A percentile compares a stretch with the other conserved stretches of the same genome.
Conservation (phyloP, 225 moss, liverwort and hornwort species). For the Pseudisothecium myosuroides region DNA sequence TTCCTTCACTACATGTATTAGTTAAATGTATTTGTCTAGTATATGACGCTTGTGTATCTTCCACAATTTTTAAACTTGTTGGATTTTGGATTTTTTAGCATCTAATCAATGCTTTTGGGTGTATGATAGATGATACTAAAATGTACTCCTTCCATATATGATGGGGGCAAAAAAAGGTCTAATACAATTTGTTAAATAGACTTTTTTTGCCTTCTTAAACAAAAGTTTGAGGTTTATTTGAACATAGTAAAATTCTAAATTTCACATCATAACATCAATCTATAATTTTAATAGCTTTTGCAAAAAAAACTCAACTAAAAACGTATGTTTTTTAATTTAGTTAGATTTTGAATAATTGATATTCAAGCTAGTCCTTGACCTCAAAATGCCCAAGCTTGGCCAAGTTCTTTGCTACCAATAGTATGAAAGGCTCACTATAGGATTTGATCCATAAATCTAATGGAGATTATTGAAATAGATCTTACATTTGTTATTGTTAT, state of each 20-base stretch:
- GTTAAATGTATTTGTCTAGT: not conserved
- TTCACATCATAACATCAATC: not conserved
- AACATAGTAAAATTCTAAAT: not conserved
- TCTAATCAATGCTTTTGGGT: fast-evolving
- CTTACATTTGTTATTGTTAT: not conserved
- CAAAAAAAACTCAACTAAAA: not conserved
- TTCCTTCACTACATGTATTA: not conserved
- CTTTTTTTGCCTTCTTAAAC: not conserved
- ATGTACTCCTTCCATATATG: fast-evolving
- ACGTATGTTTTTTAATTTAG: not conserved
- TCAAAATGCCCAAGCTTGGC: too few species aligned
- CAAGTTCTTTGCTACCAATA: too few species aligned
- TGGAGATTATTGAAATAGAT: not conserved
- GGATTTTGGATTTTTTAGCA: not conserved
- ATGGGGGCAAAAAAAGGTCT: not conserved
- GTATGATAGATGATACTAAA: not conserved
- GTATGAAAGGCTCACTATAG: not conserved
- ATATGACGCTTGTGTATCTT: not conserved
- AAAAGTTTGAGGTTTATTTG: not conserved
- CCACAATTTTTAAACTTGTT: not conserved
- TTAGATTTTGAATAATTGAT: not conserved
- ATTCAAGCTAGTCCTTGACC: not conserved
- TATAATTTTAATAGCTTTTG: not conserved
- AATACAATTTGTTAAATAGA: not conserved
- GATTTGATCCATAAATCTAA: not conserved